A percentile compares a stretch with the other conserved stretches of the same genome.
Evolutionary conservation across 129 eudicot genomes (phyloP).

Genomic region (Ambrosia trifida): DNA sequence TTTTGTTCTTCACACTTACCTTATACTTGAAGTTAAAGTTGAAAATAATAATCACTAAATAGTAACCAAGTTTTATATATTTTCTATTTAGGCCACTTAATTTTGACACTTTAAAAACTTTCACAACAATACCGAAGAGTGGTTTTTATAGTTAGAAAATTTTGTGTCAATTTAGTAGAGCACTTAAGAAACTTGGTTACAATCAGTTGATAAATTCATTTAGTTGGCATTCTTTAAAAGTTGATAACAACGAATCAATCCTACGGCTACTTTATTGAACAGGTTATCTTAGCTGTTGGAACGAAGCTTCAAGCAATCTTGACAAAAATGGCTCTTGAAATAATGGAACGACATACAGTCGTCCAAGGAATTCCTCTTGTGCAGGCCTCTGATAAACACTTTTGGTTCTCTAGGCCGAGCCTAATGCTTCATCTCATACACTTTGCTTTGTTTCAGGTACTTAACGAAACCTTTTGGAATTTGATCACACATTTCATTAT

Average conservation of each 20-base stretch:
- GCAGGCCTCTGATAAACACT: slow-evolving; percentile 74
- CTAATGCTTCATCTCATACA: slow-evolving; percentile 76
- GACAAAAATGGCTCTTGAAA: slow-evolving; percentile 80
- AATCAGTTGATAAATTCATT: neutral
- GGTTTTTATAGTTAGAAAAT: no score
- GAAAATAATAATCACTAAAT: no score
- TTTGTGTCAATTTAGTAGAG: no score
- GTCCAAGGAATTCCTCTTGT: slow-evolving; percentile 95
- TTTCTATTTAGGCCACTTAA: no score
- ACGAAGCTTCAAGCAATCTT: slow-evolving; percentile 86
- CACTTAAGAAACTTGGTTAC: no score
- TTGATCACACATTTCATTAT: slow-evolving; percentile 3
- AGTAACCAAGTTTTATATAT: no score
- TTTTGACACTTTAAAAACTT: no score
- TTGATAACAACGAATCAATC: neutral
- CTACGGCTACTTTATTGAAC: slow-evolving; percentile 7
- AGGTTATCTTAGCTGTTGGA: slow-evolving; percentile 84
- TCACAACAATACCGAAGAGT: no score
- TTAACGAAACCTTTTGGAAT: neutral
- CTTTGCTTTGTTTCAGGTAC: slow-evolving; percentile 86
- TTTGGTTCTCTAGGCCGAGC: slow-evolving; percentile 82
- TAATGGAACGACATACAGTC: slow-evolving; percentile 73
- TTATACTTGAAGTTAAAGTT: no score
- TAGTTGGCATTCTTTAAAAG: neutral
- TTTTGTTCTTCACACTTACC: no score